These are phyloP conservation scores for button mushroom (Agaricus bisporus) DNA, from an alignment of 768 basidiomycete genomes.

Conservation along the genomic window DNA sequence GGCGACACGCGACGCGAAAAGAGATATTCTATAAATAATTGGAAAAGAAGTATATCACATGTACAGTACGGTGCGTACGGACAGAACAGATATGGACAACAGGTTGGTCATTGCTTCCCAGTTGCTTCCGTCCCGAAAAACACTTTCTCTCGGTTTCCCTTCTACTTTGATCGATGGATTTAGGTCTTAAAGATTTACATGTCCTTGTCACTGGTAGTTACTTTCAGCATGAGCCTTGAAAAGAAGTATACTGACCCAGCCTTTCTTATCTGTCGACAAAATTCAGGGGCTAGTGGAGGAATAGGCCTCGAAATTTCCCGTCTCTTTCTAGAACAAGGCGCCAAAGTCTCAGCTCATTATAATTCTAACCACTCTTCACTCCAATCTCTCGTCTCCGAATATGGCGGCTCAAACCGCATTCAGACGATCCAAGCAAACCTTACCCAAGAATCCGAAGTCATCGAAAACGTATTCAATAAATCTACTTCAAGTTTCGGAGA, in stretches of 20 bases:
- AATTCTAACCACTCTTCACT: slow-evolving; percentile 44
- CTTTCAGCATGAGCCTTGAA: not conserved
- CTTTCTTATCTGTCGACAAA: too few species aligned
- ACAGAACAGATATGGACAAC: too few species aligned
- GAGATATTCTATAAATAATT: too few species aligned
- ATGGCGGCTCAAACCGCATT: slow-evolving; percentile 22
- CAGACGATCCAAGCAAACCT: slow-evolving; percentile 52
- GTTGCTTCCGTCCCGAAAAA: too few species aligned
- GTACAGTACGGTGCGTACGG: too few species aligned
- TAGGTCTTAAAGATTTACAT: slow-evolving; percentile 54
- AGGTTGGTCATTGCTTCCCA: too few species aligned
- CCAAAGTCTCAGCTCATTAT: slow-evolving; percentile 68
- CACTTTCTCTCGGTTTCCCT: too few species aligned
- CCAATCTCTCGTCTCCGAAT: slow-evolving; percentile 31
- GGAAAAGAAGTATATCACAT: too few species aligned
- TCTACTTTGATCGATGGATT: slow-evolving; percentile 30
- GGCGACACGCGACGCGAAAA: too few species aligned
- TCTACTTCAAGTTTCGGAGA: slow-evolving; percentile 33
- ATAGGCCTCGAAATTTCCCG: slow-evolving; percentile 62
- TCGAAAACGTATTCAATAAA: slow-evolving; percentile 35
- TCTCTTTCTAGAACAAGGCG: slow-evolving; percentile 61
- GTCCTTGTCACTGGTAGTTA: slow-evolving; percentile 60
- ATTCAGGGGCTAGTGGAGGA: slow-evolving; percentile 64
- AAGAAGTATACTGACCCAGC: too few species aligned
- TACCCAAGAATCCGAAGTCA: slow-evolving; percentile 45